A percentile compares a stretch with the other conserved stretches of the same genome.
These are phyloP conservation scores for Oryza meyeriana DNA, from an alignment of 176 grass and related monocot genomes.

Conservation along the genomic window DNA sequence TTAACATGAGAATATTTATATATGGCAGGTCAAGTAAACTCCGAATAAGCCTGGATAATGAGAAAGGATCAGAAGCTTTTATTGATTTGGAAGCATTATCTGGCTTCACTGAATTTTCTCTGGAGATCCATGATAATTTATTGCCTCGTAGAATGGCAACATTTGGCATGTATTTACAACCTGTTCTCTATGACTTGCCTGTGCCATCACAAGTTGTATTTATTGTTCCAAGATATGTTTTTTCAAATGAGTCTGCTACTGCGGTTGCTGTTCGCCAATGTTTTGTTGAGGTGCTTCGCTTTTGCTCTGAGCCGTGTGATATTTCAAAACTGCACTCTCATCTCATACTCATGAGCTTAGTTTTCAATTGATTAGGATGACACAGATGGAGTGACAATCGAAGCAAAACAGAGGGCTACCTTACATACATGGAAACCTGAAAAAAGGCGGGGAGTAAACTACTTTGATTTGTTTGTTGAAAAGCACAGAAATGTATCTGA, in stretches of 20 bases:
- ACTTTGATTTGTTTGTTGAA: constrained; percentile 70
- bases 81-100: constrained; percentile 74
- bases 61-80: constrained; percentile 45
- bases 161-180: constrained; percentile 66
- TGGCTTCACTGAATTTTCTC: constrained; percentile 70
- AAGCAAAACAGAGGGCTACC: constrained; percentile 56
- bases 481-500: constrained; percentile 62
- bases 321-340: constrained; percentile 4
- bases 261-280: constrained; percentile 69
- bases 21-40: constrained; percentile 69
- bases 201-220: constrained; percentile 62
- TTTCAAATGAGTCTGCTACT: constrained; percentile 65
- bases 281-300: constrained; percentile 62
- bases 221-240: constrained; percentile 76
- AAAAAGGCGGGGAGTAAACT: constrained; percentile 50
- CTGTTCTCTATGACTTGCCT: constrained; percentile 30
- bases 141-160: constrained; percentile 41
- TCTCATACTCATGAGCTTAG: constrained; percentile 27
- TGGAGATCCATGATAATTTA: constrained; percentile 58
- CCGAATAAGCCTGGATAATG: constrained; percentile 49
- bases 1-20: constrained; percentile 22
- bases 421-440: constrained; percentile 67
- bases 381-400: constrained; percentile 55
- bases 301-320: constrained; percentile 24
- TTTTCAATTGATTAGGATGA: constrained; percentile 52